Percentiles rank a stretch among this genome's conserved stretches.
Evolutionary conservation across 1,284 basidiomycete genomes (phyloP).

Genomic region (Tranzscheliella williamsii): DNA sequence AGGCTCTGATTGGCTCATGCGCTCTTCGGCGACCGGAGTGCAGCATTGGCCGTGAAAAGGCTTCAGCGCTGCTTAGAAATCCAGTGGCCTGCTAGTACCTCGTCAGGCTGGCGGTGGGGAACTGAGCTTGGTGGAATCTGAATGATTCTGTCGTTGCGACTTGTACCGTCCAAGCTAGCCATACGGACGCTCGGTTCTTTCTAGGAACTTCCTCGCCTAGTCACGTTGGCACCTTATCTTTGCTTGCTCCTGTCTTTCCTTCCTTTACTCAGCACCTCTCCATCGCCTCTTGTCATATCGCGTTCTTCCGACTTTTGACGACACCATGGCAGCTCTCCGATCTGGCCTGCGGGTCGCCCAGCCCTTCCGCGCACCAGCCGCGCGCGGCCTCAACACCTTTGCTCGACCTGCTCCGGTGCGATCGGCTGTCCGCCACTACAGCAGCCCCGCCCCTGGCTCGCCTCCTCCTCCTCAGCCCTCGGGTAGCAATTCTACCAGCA

Average conservation of each 20-base stretch:
- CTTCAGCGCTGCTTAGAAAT: too few relatives aligned
- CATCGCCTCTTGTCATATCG: constrained; percentile 4
- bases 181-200: too few relatives aligned
- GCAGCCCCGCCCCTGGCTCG: constrained; percentile 33
- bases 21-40: too few relatives aligned
- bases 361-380: constrained; percentile 19
- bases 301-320: background rate
- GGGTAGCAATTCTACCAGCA: constrained; percentile 27
- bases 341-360: constrained; percentile 39
- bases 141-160: too few relatives aligned
- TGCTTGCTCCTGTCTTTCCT: background rate
- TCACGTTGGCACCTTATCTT: background rate
- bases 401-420: constrained; percentile 20
- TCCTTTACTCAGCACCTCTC: background rate
- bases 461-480: constrained; percentile 30
- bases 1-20: too few relatives aligned
- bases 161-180: too few relatives aligned
- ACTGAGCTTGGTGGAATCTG: too few relatives aligned
- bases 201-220: too few relatives aligned
- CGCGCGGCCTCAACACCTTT: constrained; percentile 25
- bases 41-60: too few relatives aligned
- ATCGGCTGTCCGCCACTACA: constrained; percentile 38
- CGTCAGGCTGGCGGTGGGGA: too few relatives aligned
- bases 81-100: too few relatives aligned
- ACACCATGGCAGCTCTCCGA: constrained; percentile 42